phyloP scores from a whole-genome alignment of 441 rosid species.

The Theobroma grandiflorum region DNA sequence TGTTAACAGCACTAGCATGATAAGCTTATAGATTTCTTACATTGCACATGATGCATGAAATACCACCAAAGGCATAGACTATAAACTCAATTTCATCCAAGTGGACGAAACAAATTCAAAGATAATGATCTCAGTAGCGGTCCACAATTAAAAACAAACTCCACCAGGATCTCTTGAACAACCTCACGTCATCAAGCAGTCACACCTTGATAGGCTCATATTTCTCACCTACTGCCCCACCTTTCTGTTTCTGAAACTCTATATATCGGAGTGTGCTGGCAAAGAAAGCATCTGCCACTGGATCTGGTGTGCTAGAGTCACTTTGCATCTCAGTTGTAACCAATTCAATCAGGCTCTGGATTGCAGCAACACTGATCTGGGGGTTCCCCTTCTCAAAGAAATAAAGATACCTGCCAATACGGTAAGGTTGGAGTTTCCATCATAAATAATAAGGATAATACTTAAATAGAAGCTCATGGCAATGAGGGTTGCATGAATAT shows the following conservation, averaged over 20 bases:
- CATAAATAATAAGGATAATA: background rate
- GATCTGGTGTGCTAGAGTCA: constrained; percentile 63
- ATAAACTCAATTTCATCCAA: background rate
- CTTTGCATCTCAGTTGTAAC: constrained; percentile 82
- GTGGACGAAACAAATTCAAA: background rate
- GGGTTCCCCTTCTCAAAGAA: constrained; percentile 92
- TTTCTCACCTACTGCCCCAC: constrained; percentile 82
- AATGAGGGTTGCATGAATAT: constrained; percentile 30
- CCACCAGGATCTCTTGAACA: background rate
- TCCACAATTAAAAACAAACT: background rate
- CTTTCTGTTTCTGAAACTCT: constrained; percentile 97
- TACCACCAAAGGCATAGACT: background rate
- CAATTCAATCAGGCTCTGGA: constrained; percentile 81
- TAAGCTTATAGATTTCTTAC: background rate
- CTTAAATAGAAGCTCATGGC: background rate
- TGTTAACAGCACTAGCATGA: background rate
- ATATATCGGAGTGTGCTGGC: constrained; percentile 82
- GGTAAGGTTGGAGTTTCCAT: constrained; percentile 11
- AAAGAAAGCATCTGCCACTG: constrained; percentile 81
- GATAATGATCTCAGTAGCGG: background rate
- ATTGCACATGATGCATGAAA: constrained; percentile 19
- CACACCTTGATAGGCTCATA: constrained; percentile 80
- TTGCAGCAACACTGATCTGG: constrained; percentile 72
- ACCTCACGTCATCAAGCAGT: background rate
- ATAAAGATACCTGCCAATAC: constrained; percentile 79